Evolutionary conservation across 106 monocot genomes (phyloP), one percentile per base, ranked within the genome.

Genomic region (Gastrodia elata): DNA sequence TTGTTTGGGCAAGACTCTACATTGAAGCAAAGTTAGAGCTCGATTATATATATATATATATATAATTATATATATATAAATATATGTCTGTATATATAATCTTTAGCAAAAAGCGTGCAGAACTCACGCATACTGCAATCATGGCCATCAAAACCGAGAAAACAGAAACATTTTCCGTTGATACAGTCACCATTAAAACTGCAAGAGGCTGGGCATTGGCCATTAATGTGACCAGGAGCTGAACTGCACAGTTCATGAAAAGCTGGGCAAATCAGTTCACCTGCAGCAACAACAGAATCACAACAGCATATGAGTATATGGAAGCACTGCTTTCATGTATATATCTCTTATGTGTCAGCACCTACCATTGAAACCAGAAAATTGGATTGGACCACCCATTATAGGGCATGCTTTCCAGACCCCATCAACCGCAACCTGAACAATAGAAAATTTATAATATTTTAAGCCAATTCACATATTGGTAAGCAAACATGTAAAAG

Each of bases 401-500:
- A 85, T 77, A 68, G 98, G 98, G 74, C 98, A 99, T 38, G 52
- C 41, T 80, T 85, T 93, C 98, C 98, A 99, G 18, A 85, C 71
- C 37, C 91, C 93, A 87, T 99, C 98, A 72, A 93, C 91, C 37
- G 93, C 93, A 71, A 99, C 91, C 98, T 99, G 79, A 43, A 77
- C 55, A 81, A 39, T 75, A 40, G 59, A 1, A 34, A 48, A 76
- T 40, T 73, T 8, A 34, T 0, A 36, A 37, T 4, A 67, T n/a
- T n/a, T 1, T 1, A 35, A 65, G 16, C 34, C 33, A 34, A 35
- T 35, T 27, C 30, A 58, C 3, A 46, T 46, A 14, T 46, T 14
- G 18, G 13, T 46, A 46, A 46, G 46, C 46, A 11, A 46, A 24
- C 25, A 58, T 58, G 26, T 5, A 58, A 27, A 24, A 25, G 57